Conservation (phyloP, 345 rosid genomes). For the Jatropha curcas region DNA sequence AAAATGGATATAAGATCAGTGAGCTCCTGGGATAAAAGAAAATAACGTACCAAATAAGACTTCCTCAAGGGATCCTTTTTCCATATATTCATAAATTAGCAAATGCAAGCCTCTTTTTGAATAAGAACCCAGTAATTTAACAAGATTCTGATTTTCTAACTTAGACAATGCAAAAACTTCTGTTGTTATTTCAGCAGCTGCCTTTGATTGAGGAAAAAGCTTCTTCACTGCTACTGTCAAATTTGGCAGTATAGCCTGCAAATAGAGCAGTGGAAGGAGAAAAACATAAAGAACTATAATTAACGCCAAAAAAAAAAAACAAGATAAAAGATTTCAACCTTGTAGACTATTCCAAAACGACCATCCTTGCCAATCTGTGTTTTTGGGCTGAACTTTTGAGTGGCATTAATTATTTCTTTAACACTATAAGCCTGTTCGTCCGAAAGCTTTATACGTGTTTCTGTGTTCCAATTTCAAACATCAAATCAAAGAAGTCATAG, state of each 20-base stretch:
- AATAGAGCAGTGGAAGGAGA: too few relatives aligned
- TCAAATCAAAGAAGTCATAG: too few relatives aligned
- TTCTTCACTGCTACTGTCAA: not conserved
- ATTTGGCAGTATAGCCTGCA: not conserved
- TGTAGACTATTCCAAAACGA: not conserved
- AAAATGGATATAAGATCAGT: too few relatives aligned
- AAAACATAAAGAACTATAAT: too few relatives aligned
- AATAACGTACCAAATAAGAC: too few relatives aligned
- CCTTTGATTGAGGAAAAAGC: not conserved
- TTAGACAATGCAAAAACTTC: not conserved
- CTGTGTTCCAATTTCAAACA: conserved; percentile 11
- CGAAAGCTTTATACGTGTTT: not conserved
- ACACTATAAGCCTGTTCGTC: not conserved
- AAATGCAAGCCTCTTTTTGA: too few relatives aligned
- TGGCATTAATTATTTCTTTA: conserved; percentile 17
- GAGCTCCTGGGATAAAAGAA: too few relatives aligned
- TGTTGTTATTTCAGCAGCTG: not conserved
- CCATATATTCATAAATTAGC: too few relatives aligned
- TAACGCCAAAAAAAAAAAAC: too few relatives aligned
- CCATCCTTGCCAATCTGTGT: conserved; percentile 6
- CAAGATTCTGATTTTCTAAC: conserved; percentile 11
- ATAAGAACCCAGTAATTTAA: too few relatives aligned
- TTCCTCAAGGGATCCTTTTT: too few relatives aligned
- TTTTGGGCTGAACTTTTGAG: conserved; percentile 23
- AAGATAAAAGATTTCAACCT: not conserved